Evolutionary conservation across 306 rosid genomes (phyloP).

Genomic region (Rosa persica): DNA sequence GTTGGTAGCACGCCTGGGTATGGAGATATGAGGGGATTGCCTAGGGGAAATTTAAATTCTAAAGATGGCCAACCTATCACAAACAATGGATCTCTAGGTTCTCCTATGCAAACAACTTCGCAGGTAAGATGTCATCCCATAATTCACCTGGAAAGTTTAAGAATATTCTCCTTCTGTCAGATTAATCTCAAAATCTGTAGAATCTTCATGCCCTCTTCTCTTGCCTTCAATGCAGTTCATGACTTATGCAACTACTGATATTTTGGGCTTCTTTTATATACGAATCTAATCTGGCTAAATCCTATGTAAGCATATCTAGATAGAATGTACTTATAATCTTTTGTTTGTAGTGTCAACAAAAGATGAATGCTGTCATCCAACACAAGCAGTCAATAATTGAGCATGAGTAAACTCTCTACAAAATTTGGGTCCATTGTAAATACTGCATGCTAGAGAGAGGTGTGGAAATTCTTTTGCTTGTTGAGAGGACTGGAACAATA

Average conservation of each 20-base stretch:
- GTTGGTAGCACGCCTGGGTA: constrained; percentile 54
- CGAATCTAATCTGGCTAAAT: not conserved
- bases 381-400: not conserved
- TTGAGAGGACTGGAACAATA: not conserved
- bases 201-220: not conserved
- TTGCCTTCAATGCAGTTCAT: not conserved
- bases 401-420: not conserved
- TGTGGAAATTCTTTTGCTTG: not conserved
- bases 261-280: not conserved
- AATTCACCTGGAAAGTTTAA: not conserved
- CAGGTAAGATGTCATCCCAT: constrained; percentile 50
- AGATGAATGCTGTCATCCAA: not conserved
- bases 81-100: constrained; percentile 83
- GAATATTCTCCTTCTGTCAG: not conserved
- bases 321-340: not conserved
- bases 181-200: not conserved
- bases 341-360: not conserved
- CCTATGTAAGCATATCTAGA: not conserved
- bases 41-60: constrained; percentile 63
- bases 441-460: not conserved
- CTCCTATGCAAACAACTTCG: constrained; percentile 88
- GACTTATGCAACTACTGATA: not conserved
- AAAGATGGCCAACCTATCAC: constrained; percentile 71
- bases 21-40: constrained; percentile 77
- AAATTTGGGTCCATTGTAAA: not conserved